Base-by-base conservation (phyloP, 441 rosid genomes). In the Raphanus hybrid region DNA sequence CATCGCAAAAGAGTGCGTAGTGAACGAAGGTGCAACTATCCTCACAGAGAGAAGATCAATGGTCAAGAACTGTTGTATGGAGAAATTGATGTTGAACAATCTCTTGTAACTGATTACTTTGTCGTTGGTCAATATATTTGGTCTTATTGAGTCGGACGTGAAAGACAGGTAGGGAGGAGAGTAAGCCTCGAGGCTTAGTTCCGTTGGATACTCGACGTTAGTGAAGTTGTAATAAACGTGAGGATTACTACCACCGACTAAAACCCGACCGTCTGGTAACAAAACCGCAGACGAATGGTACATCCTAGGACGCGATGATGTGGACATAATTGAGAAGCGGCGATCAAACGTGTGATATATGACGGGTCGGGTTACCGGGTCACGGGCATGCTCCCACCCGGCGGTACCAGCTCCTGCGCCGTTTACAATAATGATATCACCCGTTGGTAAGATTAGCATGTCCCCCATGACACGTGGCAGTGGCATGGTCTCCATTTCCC, bases 401-500 rank as follows among this genome's bases (percentile, higher is more conserved):
- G 94, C 97, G 0, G 94, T 87, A 35, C 99, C 98, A 0, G 75
- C 34, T 16, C 74, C 86, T 0, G 84, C 93, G 0, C 99, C 97
- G 48, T 94, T 94, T 68, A 94, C 64, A 29, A 92, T 87, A 67
- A 92, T 41, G 67, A 91, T 88, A 32, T 87, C 81, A 2, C 94
- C 92, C 12, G 84, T 86, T 0, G 96, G 96, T 14, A 94, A 88
- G 50, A 92, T 76, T 3, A 84, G 60, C 99, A 94, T 91, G 80
- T 94, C 99, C 0, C 94, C 88, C 99, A 94, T 92, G 16, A 87
- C 90, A 74, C 97, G 84, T 5, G 91, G 86, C 1, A 74, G 12
- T 0, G 99, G 97, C 97, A 94, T 91, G 11, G 79, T 69, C 78
- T 92, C 99, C 88, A 91, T 88, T 52, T 34, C 72, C 98, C 99